Conservation (phyloP, 176 grass and related monocot species). For the Pharus latifolius region DNA sequence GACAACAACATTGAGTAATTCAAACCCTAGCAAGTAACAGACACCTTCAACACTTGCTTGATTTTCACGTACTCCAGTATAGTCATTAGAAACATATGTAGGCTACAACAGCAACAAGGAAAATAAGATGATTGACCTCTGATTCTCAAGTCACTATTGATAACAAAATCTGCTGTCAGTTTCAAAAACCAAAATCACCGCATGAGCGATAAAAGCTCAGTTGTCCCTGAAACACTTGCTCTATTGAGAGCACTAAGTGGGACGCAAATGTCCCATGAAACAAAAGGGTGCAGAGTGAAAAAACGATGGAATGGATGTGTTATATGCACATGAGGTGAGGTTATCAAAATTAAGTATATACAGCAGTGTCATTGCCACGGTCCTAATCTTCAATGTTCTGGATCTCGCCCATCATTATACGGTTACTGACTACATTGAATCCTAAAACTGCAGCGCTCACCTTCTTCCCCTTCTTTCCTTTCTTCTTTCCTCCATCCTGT, state of each 20-base stretch:
- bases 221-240: slow-evolving; percentile 12
- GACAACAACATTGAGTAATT: no score
- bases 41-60: neutral
- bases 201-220: slow-evolving; percentile 8
- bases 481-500: slow-evolving; percentile 64
- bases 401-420: slow-evolving; percentile 99
- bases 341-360: slow-evolving; percentile 42
- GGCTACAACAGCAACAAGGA: neutral
- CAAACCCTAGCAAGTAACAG: no score
- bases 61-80: no score
- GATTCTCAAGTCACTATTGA: slow-evolving; percentile 32
- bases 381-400: slow-evolving; percentile 60
- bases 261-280: neutral
- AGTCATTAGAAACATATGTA: no score
- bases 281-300: neutral
- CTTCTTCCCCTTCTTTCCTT: slow-evolving; percentile 96
- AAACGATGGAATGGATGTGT: slow-evolving; percentile 1
- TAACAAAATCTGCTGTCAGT: slow-evolving; percentile 11
- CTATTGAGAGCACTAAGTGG: slow-evolving; percentile 13
- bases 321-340: slow-evolving; percentile 21
- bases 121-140: neutral
- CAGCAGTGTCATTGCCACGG: slow-evolving; percentile 3
- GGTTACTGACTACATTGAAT: slow-evolving; percentile 96
- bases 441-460: slow-evolving; percentile 66
- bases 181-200: slow-evolving; percentile 24